Conservation (phyloP, 1,284 basidiomycete genomes). For the Leccinum fuscescens region DNA sequence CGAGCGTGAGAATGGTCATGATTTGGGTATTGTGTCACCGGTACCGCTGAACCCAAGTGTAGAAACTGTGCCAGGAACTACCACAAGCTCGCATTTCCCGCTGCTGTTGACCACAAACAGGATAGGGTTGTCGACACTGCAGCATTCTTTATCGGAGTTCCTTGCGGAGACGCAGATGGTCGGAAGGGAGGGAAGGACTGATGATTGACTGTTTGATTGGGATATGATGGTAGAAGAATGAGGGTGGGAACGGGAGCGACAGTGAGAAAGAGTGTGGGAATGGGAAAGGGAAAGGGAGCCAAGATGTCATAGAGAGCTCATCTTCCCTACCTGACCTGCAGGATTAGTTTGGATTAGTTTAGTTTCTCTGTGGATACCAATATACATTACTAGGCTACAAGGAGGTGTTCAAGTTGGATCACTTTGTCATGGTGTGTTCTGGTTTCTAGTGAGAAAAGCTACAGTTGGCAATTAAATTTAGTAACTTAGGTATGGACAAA, state of each 20-base stretch:
- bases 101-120: too few species aligned
- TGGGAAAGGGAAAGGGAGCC: slow-evolving; percentile 28
- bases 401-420: too few species aligned
- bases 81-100: slow-evolving; percentile 10
- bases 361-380: too few species aligned
- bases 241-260: slow-evolving; percentile 14
- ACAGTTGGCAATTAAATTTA: too few species aligned
- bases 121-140: slow-evolving; percentile 5
- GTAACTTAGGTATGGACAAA: too few species aligned
- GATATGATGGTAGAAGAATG: slow-evolving; percentile 15
- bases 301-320: slow-evolving; percentile 20
- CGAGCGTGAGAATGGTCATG: slow-evolving; percentile 16
- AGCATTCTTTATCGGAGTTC: slow-evolving; percentile 28
- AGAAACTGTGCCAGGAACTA: slow-evolving; percentile 14
- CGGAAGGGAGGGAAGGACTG: slow-evolving; percentile 13
- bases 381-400: too few species aligned
- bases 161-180: slow-evolving; percentile 18
- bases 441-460: too few species aligned
- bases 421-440: too few species aligned
- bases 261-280: slow-evolving; percentile 19
- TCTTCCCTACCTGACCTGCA: too few species aligned
- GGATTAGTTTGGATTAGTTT: too few species aligned
- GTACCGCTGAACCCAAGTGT: slow-evolving; percentile 13
- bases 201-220: slow-evolving; percentile 20
- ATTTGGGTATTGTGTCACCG: slow-evolving; percentile 15